Evolutionary conservation across 352 stramenopile genomes (phyloP).

Genomic region (Chrysophaeum taylorii): DNA sequence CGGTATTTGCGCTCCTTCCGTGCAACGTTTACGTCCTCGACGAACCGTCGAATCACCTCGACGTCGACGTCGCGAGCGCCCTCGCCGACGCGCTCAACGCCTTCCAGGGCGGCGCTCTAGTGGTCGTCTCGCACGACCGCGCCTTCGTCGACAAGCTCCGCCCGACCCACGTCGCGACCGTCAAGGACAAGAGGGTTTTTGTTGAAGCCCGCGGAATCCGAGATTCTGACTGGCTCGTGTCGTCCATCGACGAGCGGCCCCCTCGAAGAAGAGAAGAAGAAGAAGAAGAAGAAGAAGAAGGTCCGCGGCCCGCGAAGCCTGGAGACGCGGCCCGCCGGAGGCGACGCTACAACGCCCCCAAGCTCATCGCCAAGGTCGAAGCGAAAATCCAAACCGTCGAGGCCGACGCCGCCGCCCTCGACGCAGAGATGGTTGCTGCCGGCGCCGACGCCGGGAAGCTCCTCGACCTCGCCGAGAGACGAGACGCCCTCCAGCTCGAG

Average conservation of each 20-base stretch:
- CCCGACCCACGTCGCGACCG: slow-evolving; percentile 56
- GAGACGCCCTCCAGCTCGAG: slow-evolving; percentile 27
- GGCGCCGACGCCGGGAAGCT: slow-evolving; percentile 49
- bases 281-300: background rate
- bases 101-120: slow-evolving; percentile 82
- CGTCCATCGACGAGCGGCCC: slow-evolving; percentile 21
- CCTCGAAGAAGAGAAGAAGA: background rate
- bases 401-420: slow-evolving; percentile 38
- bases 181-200: slow-evolving; percentile 41
- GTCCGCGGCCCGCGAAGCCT: slow-evolving; percentile 4
- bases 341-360: slow-evolving; percentile 51
- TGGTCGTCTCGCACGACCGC: slow-evolving; percentile 72
- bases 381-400: slow-evolving; percentile 45
- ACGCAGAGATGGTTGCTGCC: slow-evolving; percentile 49
- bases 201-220: slow-evolving; percentile 48
- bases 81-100: slow-evolving; percentile 77
- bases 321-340: slow-evolving; percentile 45
- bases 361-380: slow-evolving; percentile 56
- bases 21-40: slow-evolving; percentile 76
- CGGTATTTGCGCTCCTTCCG: slow-evolving; percentile 62
- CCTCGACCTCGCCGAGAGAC: slow-evolving; percentile 43
- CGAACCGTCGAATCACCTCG: slow-evolving; percentile 70
- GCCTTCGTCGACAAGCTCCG: slow-evolving; percentile 48
- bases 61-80: slow-evolving; percentile 67
- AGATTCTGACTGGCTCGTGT: slow-evolving; percentile 47